phyloP scores from a whole-genome alignment of 1,284 basidiomycete species.

The Malassezia brasiliensis region DNA sequence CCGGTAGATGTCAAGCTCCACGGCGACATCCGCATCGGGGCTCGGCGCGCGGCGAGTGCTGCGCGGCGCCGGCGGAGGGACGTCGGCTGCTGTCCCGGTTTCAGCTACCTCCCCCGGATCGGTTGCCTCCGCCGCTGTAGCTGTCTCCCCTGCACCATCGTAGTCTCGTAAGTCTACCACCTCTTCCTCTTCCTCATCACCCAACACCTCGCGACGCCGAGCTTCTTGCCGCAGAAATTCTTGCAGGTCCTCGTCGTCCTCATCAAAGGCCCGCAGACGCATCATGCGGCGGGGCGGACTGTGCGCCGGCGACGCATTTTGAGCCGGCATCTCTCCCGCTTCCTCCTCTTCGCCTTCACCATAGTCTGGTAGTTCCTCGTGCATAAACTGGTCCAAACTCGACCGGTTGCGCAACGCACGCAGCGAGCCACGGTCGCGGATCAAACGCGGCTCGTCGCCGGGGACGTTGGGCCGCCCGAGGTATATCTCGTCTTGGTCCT shows the following conservation, averaged over 20 bases:
- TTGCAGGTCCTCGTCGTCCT: neutral
- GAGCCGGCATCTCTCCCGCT: neutral
- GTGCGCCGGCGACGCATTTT: neutral
- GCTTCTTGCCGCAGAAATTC: slow-evolving; percentile 5
- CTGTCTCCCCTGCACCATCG: neutral
- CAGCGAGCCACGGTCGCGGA: slow-evolving; percentile 37
- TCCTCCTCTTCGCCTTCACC: neutral
- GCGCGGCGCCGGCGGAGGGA: neutral
- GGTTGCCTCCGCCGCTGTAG: neutral
- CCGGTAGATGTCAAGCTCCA: slow-evolving; percentile 18
- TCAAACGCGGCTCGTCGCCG: slow-evolving; percentile 26
- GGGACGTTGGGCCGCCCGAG: slow-evolving; percentile 24
- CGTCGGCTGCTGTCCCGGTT: neutral
- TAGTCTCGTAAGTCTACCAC: neutral
- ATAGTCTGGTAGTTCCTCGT: slow-evolving; percentile 29
- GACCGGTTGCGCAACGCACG: slow-evolving; percentile 23
- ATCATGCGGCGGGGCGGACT: neutral
- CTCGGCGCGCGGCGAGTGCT: neutral
- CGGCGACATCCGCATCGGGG: slow-evolving; percentile 1
- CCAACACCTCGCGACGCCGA: neutral
- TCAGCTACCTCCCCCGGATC: neutral
- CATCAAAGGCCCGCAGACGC: neutral
- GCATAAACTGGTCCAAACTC: slow-evolving; percentile 39
- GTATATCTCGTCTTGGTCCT: slow-evolving; percentile 43
- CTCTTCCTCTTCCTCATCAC: slow-evolving; percentile 5